Conservation (phyloP, 495 filamentous ascomycete species). For the Daldinia caldariorum region DNA sequence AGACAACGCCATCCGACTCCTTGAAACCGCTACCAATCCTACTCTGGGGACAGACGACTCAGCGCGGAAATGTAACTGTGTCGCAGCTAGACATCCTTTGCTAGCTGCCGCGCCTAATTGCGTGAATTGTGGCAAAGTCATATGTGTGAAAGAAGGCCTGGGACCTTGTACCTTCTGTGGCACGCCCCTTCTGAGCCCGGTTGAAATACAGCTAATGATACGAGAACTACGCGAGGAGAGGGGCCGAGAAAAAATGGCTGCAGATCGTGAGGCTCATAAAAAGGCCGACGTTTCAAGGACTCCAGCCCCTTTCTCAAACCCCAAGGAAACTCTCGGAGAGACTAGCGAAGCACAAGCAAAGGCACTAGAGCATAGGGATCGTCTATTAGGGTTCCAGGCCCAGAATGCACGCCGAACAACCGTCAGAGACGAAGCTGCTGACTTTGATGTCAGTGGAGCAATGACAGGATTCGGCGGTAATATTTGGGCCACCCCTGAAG, state of each 20-base stretch:
- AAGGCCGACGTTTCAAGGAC: constrained; percentile 69
- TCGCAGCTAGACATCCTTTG: constrained; percentile 83
- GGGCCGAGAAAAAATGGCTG: constrained; percentile 82
- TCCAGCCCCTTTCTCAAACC: constrained; percentile 60
- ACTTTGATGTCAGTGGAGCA: constrained; percentile 80
- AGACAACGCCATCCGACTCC: constrained; percentile 87
- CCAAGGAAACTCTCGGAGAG: constrained; percentile 53
- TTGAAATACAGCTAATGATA: constrained; percentile 86
- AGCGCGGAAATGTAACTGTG: constrained; percentile 80
- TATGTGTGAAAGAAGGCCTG: constrained; percentile 92
- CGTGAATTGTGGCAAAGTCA: constrained; percentile 92
- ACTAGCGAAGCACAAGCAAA: constrained; percentile 58
- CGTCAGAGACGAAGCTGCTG: constrained; percentile 91
- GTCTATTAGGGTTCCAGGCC: constrained; percentile 82
- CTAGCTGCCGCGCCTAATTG: constrained; percentile 92
- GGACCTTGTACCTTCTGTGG: constrained; percentile 95
- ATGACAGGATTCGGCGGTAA: constrained; percentile 60
- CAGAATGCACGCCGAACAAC: constrained; percentile 88
- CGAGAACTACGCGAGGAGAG: constrained; percentile 85
- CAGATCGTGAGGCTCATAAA: constrained; percentile 73
- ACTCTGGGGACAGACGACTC: constrained; percentile 62
- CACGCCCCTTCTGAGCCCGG: constrained; percentile 71
- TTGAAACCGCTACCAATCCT: constrained; percentile 91
- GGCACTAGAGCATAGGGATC: constrained; percentile 83
- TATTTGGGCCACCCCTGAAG: constrained; percentile 88